phyloP scores from a whole-genome alignment of 2,329 filamentous ascomycete species.

The Pestalotiopsis sp. region DNA sequence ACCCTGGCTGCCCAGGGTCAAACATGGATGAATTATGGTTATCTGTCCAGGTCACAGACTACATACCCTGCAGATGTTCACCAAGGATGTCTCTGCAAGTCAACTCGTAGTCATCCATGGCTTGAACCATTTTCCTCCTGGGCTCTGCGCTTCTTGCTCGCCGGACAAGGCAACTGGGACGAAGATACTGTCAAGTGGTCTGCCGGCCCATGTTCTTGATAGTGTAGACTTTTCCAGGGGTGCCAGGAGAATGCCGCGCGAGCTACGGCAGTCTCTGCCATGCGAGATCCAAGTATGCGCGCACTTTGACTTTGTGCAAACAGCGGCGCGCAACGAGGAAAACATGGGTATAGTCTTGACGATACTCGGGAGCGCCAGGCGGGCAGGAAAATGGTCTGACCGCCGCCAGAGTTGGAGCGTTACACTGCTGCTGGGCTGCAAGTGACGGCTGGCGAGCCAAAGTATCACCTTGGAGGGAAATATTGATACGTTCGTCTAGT shows the following conservation, averaged over 20 bases:
- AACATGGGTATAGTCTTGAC: not conserved
- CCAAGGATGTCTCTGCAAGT: constrained; percentile 4
- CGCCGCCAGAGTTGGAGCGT: not conserved
- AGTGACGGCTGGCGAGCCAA: not conserved
- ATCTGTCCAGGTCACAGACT: not conserved
- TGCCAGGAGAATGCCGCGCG: not conserved
- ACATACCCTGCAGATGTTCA: constrained; percentile 5
- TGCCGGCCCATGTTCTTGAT: not conserved
- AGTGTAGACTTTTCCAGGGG: not conserved
- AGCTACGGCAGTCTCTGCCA: not conserved
- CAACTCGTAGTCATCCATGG: not conserved
- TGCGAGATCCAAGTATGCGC: not conserved
- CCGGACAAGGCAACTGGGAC: not conserved
- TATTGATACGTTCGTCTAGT: not conserved
- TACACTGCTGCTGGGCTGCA: not conserved
- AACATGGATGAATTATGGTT: constrained; percentile 7
- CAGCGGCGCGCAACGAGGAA: not conserved
- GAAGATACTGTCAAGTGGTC: not conserved
- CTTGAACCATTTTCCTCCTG: no score
- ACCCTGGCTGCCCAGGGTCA: not conserved
- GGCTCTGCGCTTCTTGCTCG: not conserved
- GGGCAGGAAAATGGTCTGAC: not conserved
- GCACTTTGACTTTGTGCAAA: not conserved
- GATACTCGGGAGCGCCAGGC: not conserved
- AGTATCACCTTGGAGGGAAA: not conserved